These are phyloP conservation scores for Aquilaria sinensis DNA, from an alignment of 345 rosid species.

Conservation along the genomic window DNA sequence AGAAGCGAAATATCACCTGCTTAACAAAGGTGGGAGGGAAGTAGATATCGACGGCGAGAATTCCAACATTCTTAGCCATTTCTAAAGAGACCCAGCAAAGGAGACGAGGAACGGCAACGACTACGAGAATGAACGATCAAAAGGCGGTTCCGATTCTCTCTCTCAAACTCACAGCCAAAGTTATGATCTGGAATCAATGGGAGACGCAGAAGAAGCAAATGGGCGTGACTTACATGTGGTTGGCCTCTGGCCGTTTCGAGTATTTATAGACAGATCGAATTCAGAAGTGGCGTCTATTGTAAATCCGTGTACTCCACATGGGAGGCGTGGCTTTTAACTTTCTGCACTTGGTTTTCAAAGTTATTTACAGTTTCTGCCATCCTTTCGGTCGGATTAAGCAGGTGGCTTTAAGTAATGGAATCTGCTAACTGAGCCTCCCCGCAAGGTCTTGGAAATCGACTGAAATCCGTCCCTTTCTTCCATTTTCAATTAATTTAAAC, in stretches of 20 bases:
- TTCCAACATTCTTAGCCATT: slow-evolving; percentile 98
- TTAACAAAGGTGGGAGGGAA: slow-evolving; percentile 96
- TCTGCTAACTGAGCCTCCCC: neutral
- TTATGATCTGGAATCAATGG: neutral
- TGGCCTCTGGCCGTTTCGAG: neutral
- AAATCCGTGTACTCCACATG: neutral
- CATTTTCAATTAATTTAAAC: neutral
- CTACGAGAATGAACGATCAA: too few species aligned
- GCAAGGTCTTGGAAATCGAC: neutral
- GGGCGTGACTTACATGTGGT: slow-evolving; percentile 8
- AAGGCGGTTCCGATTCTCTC: neutral
- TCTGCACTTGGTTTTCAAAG: neutral
- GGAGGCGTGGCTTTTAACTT: neutral
- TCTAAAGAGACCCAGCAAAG: neutral
- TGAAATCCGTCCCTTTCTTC: neutral
- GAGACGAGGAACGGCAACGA: too few species aligned
- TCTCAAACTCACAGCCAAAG: neutral
- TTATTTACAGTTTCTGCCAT: slow-evolving; percentile 13
- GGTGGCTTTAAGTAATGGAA: neutral
- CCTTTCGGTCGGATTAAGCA: neutral
- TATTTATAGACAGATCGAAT: slow-evolving; percentile 20
- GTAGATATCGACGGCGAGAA: slow-evolving; percentile 91
- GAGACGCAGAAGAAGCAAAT: neutral
- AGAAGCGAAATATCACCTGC: slow-evolving; percentile 45
- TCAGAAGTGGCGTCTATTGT: slow-evolving; percentile 5